Evolutionary conservation across 441 rosid genomes (phyloP).

Genomic region (Hura crepitans): DNA sequence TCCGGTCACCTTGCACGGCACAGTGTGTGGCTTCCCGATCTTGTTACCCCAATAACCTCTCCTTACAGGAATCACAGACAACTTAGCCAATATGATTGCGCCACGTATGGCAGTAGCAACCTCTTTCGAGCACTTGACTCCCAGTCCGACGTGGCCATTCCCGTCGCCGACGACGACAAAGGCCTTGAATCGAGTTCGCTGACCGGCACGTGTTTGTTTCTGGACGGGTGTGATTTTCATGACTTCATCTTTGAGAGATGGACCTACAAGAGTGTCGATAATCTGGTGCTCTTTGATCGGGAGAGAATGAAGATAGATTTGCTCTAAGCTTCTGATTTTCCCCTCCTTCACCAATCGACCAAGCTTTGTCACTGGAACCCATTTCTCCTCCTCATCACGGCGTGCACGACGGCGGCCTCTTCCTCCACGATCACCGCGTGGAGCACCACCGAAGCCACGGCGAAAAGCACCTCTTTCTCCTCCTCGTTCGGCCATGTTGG

Average conservation of each 20-base stretch:
- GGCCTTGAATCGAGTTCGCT: slow-evolving; percentile 83
- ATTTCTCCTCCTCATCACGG: slow-evolving; percentile 58
- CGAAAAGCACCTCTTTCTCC: slow-evolving; percentile 55
- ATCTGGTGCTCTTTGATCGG: slow-evolving; percentile 82
- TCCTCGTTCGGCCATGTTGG: slow-evolving; percentile 60
- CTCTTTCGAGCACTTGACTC: slow-evolving; percentile 70
- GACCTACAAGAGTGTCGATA: slow-evolving; percentile 65
- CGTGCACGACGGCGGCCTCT: slow-evolving; percentile 65
- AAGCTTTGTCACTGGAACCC: slow-evolving; percentile 79
- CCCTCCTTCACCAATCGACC: slow-evolving; percentile 63
- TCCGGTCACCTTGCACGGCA: slow-evolving; percentile 75
- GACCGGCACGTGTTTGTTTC: slow-evolving; percentile 84
- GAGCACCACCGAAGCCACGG: slow-evolving; percentile 47
- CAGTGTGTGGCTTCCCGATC: slow-evolving; percentile 74
- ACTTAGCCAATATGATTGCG: slow-evolving; percentile 55
- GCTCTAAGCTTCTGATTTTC: slow-evolving; percentile 49
- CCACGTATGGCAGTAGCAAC: slow-evolving; percentile 72
- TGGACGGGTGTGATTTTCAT: slow-evolving; percentile 90
- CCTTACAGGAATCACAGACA: slow-evolving; percentile 62
- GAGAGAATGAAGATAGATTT: slow-evolving; percentile 78
- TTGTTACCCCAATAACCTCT: slow-evolving; percentile 88
- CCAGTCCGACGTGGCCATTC: slow-evolving; percentile 69
- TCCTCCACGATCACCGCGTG: slow-evolving; percentile 55
- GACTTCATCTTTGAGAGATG: slow-evolving; percentile 67
- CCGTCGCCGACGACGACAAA: slow-evolving; percentile 79